Conservation (phyloP, 192 early-diverging fungal species). For the Coemansia sp. region DNA sequence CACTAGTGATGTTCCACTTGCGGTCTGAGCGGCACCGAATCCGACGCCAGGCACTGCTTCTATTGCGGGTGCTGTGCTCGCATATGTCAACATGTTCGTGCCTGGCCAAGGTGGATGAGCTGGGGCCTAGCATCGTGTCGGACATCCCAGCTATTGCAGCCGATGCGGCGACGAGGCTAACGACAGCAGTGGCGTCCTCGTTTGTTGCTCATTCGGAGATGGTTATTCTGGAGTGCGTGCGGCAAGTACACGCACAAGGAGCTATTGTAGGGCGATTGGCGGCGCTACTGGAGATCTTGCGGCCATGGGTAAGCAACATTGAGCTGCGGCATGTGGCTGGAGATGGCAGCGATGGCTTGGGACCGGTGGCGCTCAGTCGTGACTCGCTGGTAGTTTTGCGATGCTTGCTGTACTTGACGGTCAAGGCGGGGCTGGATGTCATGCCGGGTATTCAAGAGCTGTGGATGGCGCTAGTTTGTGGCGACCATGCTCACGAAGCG, state of each 20-base stretch:
- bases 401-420: constrained; percentile 48
- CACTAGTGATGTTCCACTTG: constrained; percentile 39
- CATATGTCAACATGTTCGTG: constrained; percentile 19
- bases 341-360: neutral
- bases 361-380: constrained; percentile 22
- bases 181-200: constrained; percentile 21
- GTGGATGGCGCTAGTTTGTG: constrained; percentile 30
- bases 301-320: constrained; percentile 45
- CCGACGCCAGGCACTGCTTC: constrained; percentile 39
- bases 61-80: constrained; percentile 33
- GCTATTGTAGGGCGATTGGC: neutral
- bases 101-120: constrained; percentile 23
- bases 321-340: constrained; percentile 10
- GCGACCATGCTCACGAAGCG: neutral
- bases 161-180: constrained; percentile 17
- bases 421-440: constrained; percentile 10
- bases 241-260: constrained; percentile 37
- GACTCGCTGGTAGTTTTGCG: constrained; percentile 43
- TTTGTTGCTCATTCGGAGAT: constrained; percentile 23
- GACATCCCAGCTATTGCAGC: constrained; percentile 42
- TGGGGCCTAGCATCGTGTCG: constrained; percentile 44
- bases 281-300: constrained; percentile 10
- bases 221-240: constrained; percentile 31
- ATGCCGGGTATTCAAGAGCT: constrained; percentile 33
- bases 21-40: constrained; percentile 24